Base-by-base conservation (phyloP, 2,329 filamentous ascomycete genomes). In the Hypoxylon sp. region DNA sequence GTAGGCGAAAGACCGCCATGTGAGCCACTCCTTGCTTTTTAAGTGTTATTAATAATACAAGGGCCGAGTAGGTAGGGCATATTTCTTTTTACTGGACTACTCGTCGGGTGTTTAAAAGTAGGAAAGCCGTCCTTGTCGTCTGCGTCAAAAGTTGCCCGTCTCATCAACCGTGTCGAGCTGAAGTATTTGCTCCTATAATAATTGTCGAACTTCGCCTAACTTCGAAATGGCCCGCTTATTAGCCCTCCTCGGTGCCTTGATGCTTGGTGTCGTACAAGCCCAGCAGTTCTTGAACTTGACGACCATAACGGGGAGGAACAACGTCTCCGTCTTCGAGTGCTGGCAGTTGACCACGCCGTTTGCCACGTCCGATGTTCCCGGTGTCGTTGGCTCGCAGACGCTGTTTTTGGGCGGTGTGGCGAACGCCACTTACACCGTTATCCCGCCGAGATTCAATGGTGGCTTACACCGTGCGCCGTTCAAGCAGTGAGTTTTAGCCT, bases 261-360 rank as follows among this genome's bases (percentile, higher is more conserved):
- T 65, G 25, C 48, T 65, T 7, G 57, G 56, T 17, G 17, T 34
- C 14, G 60, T 46, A 14, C 56, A 45, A 13, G 46, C 28, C 14
- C 17, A n/a, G n/a, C 32, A 32, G 32, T 45, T 49, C n/a, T 75
- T 84, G 23, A 84, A 83, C 68, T 65, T 85, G 57, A 84, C 82
- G 3, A 78, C 82, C 17, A 65, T 84, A 25, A 73, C 72, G 46
- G 79, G 78, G 1, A 71, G 67, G 14, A 74, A 80, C 58, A 79
- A 79, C 59, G 73, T 74, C 3, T 84, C 83, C 7, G 77, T 76
- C 6, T 70, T 85, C 3, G 80, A 84, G 73, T 85, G 82, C 78
- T 85, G 82, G 82, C 78, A 82, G 62, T 69, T 85, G 6, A 60
- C 65, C 30, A 69, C 76, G 2, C 78, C 78, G 11, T 82, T 82